These are phyloP conservation scores for Immersiporthe knoxdaviesiana DNA, from an alignment of 2,329 filamentous ascomycete species.

Conservation along the genomic window DNA sequence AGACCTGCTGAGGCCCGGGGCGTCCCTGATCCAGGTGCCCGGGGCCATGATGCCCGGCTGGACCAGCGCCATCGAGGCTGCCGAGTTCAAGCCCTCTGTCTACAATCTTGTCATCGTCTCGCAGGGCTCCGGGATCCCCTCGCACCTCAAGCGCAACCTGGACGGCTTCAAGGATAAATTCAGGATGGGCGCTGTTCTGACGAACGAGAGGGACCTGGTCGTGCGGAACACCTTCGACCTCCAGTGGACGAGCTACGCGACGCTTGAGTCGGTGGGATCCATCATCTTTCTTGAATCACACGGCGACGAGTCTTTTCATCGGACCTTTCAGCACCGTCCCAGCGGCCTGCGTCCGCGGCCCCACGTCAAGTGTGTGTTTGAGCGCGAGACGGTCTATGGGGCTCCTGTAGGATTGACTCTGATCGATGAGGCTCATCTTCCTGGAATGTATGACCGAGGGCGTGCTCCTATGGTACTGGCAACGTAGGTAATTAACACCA, in stretches of 20 bases:
- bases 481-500: neutral
- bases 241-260: slow-evolving; percentile 3
- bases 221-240: slow-evolving; percentile 1
- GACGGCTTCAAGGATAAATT: neutral
- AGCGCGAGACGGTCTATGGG: neutral
- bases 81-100: neutral
- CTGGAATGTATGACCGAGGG: neutral
- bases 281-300: slow-evolving; percentile 1
- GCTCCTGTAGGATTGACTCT: neutral
- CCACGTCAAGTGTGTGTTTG: neutral
- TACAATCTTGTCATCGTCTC: slow-evolving; percentile 17
- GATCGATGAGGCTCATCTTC: slow-evolving; percentile 18
- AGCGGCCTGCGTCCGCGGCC: neutral
- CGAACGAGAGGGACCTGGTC: too few species aligned
- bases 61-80: neutral
- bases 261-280: neutral
- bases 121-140: neutral
- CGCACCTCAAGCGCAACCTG: neutral
- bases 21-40: neutral
- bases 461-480: slow-evolving; percentile 1
- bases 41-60: neutral
- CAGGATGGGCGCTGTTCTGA: slow-evolving; percentile 7
- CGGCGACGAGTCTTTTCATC: slow-evolving; percentile 3
- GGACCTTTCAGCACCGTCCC: neutral
- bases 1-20: neutral